Conservation (phyloP, 2,329 filamentous ascomycete species). For the Calonectria ilicicola region DNA sequence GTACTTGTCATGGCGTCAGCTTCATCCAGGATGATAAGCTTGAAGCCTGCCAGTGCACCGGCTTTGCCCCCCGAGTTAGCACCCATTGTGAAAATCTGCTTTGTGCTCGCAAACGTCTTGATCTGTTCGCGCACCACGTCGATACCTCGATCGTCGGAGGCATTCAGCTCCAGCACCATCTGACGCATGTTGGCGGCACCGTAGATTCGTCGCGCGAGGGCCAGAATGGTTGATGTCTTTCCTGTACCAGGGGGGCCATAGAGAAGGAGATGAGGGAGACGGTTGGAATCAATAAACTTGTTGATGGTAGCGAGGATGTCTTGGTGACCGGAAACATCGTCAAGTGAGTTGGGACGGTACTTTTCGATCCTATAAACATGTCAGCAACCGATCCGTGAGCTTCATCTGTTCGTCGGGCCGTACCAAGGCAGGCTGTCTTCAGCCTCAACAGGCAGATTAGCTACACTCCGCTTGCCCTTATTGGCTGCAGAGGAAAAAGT, state of each 20-base stretch:
- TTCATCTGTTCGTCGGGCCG: slow-evolving; percentile 23
- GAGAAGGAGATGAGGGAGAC: slow-evolving; percentile 93
- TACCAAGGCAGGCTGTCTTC: slow-evolving; percentile 96
- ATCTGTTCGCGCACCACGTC: slow-evolving; percentile 99
- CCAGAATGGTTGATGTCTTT: slow-evolving; percentile 96
- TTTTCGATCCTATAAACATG: slow-evolving; percentile 83
- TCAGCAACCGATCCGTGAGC: not conserved
- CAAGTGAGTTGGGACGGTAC: slow-evolving; percentile 88
- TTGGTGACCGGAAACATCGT: slow-evolving; percentile 95
- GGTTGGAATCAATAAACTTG: slow-evolving; percentile 95
- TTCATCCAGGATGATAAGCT: slow-evolving; percentile 97
- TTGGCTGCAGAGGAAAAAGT: slow-evolving; percentile 80
- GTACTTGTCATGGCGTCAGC: slow-evolving; percentile 99
- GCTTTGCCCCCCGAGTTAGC: slow-evolving; percentile 60
- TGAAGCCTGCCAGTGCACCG: slow-evolving; percentile 78
- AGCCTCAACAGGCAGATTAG: slow-evolving; percentile 92
- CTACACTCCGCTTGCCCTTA: slow-evolving; percentile 92
- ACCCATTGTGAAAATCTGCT: slow-evolving; percentile 89
- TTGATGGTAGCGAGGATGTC: slow-evolving; percentile 98
- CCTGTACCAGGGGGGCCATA: slow-evolving; percentile 97
- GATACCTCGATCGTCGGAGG: slow-evolving; percentile 96
- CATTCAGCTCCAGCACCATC: slow-evolving; percentile 98
- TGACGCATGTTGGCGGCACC: slow-evolving; percentile 92
- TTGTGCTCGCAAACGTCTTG: slow-evolving; percentile 98
- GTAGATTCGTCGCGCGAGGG: slow-evolving; percentile 93